phyloP scores from a whole-genome alignment of 495 filamentous ascomycete genomes.

The Aspergillus steynii region DNA sequence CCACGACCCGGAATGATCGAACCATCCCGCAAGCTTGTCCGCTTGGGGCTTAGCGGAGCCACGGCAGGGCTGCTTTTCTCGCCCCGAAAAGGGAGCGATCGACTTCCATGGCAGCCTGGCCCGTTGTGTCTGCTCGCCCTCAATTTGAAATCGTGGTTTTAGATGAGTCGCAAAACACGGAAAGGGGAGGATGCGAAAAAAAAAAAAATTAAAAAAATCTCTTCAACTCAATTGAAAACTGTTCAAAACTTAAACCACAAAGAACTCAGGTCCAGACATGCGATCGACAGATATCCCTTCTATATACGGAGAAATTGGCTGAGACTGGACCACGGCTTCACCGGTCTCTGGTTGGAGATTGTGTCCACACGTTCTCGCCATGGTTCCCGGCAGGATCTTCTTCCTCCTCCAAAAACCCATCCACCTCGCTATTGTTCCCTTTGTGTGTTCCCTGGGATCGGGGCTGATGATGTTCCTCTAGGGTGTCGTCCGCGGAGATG shows the following conservation, averaged over 20 bases:
- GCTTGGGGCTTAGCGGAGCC: neutral
- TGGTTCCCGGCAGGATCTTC: conserved; percentile 1
- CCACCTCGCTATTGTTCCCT: conserved; percentile 23
- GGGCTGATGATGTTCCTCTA: conserved; percentile 51
- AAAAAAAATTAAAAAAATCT: neutral
- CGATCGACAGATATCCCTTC: neutral
- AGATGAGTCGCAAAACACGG: neutral
- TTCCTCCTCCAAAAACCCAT: conserved; percentile 30
- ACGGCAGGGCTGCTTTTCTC: neutral
- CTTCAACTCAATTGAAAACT: neutral
- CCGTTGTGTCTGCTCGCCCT: neutral
- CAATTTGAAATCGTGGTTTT: neutral
- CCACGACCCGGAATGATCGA: neutral
- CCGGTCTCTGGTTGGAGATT: neutral
- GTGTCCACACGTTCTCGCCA: neutral
- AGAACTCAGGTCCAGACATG: neutral
- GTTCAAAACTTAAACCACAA: neutral
- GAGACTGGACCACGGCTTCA: neutral
- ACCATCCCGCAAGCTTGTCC: neutral
- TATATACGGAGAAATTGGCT: neutral
- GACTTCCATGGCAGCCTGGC: neutral
- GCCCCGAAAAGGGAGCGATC: conserved; percentile 2
- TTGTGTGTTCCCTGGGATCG: conserved; percentile 13
- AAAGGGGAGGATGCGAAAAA: neutral
- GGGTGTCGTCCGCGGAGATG: conserved; percentile 75